Base-by-base conservation (phyloP, 257 asterid species). In the Capsicum chinense region DNA sequence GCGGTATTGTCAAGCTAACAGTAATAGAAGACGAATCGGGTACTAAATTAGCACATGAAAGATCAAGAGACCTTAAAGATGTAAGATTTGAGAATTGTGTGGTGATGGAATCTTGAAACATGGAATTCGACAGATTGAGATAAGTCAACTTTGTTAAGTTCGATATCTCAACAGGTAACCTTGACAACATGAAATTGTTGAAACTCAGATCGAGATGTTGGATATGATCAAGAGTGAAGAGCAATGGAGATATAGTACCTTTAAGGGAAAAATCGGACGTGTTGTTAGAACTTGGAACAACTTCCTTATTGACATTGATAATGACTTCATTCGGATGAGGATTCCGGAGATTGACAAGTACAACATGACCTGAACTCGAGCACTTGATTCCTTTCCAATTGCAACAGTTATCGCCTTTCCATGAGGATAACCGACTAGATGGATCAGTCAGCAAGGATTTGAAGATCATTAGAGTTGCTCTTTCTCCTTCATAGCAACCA, bases 181-280 rank as follows among this genome's bases (percentile, higher is more conserved):
- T 83, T 3, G 85, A 83, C 35, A 14, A 74, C 63, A 71, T 17
- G 60, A 73, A 83, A 39, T 83, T 73, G 39, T 83, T 83, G 69
- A 35, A 73, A 83, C 85, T 83, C 82, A 83, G 50, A 9, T 83
- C 85, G 54, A 83, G 85, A 71, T 83, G 58, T 37, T 35, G 82
- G 12, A 83, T 42, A 44, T 73, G 74, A 14, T 83, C 37, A 71
- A 83, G 85, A 79, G 85, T 56, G 33, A 83, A 83, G 52, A 83
- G 2, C 42, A 66, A 59, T 57, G 82, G 85, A n/a, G 85, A 83
- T 44, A 83, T 57, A 1, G 83, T 71, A 58, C 85, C 85, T 71
- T 56, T 73, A 14, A 83, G 60, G 67, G 74, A 0, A 73, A 69
- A 16, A 42, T 54, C 19, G 0, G 63, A 9, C 6, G 82, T 6